Base-by-base conservation (phyloP, 345 rosid species). In the Citrus trifoliata region DNA sequence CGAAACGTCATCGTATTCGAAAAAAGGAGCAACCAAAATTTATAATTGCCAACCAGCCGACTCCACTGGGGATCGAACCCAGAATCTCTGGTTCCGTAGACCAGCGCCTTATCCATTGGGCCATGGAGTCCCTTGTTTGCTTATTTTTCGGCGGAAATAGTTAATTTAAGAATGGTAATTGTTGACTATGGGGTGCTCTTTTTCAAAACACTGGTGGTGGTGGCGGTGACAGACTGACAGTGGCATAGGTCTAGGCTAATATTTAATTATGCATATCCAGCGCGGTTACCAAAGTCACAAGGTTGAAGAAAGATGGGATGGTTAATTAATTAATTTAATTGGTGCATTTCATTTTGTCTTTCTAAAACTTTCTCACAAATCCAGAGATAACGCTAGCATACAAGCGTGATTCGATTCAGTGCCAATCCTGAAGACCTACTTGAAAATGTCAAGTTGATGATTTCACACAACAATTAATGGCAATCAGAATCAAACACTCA, bases 91-190 rank as follows among this genome's bases (percentile, higher is more conserved):
- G 88, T 87, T 89, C 73, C 89, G 93, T 88, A 85, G 92, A 88
- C 88, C 90, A 87, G 95, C 86, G 86, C 90, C 90, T 88, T 84
- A 85, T 86, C 89, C 91, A 84, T 91, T 88, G 88, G 87, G 86
- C 89, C 88, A 86, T 63, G 85, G 87, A 87, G 87, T 18, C 51
- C 3, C 0, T 0, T 1, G 18, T 40, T 7, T 0, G 42, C 10
- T 1, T 7, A 1, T 7, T 7, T 1, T 7, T 35, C 2, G 2
- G 9, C 10, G 5, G 0, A 0, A 1, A 37, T 37, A 1, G 0
- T 5, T 37, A 37, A 37, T 7, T 6, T 37, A 37, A 7, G 0
- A 37, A 37, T 1, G 2, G 9, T 6, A 37, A 37, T 37, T 1
- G 8, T 37, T 6, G 38, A 37, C 38, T 8, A 2, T 3, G 46